Conservation (phyloP, 1,139 yeast species). For the Saccharomycopsis phalli region DNA sequence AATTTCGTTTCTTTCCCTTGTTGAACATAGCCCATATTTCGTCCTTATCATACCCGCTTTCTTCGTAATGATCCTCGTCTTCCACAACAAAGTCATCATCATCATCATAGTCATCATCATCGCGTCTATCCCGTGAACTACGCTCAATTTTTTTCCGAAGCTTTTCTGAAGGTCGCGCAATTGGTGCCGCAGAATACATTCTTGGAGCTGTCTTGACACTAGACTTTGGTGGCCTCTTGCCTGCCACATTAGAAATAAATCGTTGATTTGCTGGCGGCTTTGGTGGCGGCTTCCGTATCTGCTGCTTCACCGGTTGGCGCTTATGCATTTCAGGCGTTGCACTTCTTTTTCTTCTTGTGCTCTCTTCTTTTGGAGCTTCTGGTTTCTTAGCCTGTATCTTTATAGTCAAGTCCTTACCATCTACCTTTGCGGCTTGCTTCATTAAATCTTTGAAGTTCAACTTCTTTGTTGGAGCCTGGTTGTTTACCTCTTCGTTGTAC, state of each 20-base stretch:
- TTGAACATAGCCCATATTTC: slow-evolving; percentile 87
- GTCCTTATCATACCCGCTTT: slow-evolving; percentile 57
- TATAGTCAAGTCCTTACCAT: slow-evolving; percentile 9
- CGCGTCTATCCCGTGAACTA: slow-evolving; percentile 15
- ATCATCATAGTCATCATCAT: slow-evolving; percentile 25
- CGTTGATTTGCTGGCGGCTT: not conserved
- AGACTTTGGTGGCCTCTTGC: not conserved
- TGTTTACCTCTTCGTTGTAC: not conserved
- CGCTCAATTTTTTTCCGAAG: slow-evolving; percentile 26
- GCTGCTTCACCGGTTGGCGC: not conserved
- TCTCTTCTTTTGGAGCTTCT: slow-evolving; percentile 4
- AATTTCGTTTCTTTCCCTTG: slow-evolving; percentile 45
- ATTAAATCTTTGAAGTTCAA: slow-evolving; percentile 58
- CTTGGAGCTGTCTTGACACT: not conserved
- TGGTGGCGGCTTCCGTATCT: not conserved
- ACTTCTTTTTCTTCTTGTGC: slow-evolving; percentile 3
- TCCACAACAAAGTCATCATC: slow-evolving; percentile 47
- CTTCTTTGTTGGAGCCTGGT: slow-evolving; percentile 30
- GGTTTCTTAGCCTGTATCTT: slow-evolving; percentile 5
- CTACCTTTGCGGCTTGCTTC: slow-evolving; percentile 54
- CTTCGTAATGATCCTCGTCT: slow-evolving; percentile 35
- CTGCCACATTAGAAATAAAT: too few relatives aligned
- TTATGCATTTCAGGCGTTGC: not conserved
- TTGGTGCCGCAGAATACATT: slow-evolving; percentile 18
- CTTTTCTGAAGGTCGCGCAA: slow-evolving; percentile 31